Base-by-base conservation (phyloP, 148 eudicot species). In the Camellia japonica region DNA sequence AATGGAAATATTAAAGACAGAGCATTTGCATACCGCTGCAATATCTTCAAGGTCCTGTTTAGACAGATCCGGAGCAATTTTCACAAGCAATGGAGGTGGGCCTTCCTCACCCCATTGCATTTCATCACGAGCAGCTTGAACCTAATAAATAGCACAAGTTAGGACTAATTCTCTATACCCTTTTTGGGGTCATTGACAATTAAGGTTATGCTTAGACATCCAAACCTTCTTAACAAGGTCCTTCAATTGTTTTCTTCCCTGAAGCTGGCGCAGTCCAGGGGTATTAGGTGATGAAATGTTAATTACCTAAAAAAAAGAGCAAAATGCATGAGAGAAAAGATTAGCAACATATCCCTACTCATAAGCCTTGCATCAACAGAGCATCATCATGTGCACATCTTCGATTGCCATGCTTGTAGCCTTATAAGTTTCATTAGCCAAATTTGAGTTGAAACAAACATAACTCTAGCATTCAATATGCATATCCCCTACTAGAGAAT, bases 21-120 rank as follows among this genome's bases (percentile, higher is more conserved):
- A 67, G 38, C 70, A 67, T 15, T 74, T 43, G 77, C 77, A 80
- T 91, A 96, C 99, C 84, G 89, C 93, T 77, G 99, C 99, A 85
- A 96, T 94, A 86, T 96, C 98, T 92, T 96, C 99, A 80, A 94
- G 98, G 83, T 96, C 99, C 81, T 92, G 98, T 81, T 84, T 91
- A 61, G 99, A 96, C 91, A 96, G 86, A 79, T 96, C 99, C 1
- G 99, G 99, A 76, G 98, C 99, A 86, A 96, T 96, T 90, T 96
- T 96, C 68, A 96, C 98, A 44, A 96, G 93, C 83, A 96, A 82
- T 16, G 99, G 99, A 69, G 99, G 99, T 63, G 99, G 98, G 11
- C 99, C 99, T 80, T 96, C 98, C 78, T 94, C 99, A 44, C 92
- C 99, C 99, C 99, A 96, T 85, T 94, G 99, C 99, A 96, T 96